These are phyloP conservation scores for Nemania bipapillata DNA, from an alignment of 2,329 filamentous ascomycete genomes.

Conservation along the genomic window DNA sequence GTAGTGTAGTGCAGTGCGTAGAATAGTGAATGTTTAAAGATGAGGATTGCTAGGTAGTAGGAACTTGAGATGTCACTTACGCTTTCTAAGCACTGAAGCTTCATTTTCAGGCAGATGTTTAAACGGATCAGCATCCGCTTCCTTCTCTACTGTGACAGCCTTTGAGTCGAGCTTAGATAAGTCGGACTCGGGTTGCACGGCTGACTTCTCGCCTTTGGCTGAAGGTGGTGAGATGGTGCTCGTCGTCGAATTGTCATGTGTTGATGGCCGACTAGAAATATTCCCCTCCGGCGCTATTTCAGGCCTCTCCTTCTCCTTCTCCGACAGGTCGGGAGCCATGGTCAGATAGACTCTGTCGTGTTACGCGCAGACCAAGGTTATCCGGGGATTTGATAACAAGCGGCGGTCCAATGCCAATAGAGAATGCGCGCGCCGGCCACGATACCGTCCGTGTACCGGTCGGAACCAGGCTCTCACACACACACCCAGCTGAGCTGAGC, in stretches of 20 bases:
- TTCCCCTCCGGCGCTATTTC: slow-evolving; percentile 46
- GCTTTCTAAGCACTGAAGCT: slow-evolving; percentile 72
- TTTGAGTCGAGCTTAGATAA: slow-evolving; percentile 60
- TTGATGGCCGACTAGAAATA: slow-evolving; percentile 51
- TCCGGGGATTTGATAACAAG: slow-evolving; percentile 13
- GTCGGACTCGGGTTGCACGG: slow-evolving; percentile 25
- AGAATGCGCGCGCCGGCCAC: not conserved
- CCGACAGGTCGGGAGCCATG: slow-evolving; percentile 44
- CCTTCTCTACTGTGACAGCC: slow-evolving; percentile 52
- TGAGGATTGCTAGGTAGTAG: not conserved
- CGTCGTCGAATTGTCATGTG: slow-evolving; percentile 52
- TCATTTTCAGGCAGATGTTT: slow-evolving; percentile 73
- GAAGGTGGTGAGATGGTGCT: slow-evolving; percentile 29
- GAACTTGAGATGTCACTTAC: slow-evolving; percentile 25
- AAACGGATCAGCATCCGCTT: slow-evolving; percentile 65
- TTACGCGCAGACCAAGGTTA: slow-evolving; percentile 12
- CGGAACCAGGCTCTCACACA: not conserved
- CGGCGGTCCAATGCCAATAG: slow-evolving; percentile 10
- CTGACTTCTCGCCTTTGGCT: slow-evolving; percentile 37
- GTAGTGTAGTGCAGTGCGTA: not conserved
- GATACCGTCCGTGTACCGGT: slow-evolving; percentile 12
- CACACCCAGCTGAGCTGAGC: not conserved
- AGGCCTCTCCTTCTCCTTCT: slow-evolving; percentile 37
- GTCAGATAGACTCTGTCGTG: slow-evolving; percentile 8
- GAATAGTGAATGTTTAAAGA: not conserved